Conservation (phyloP, 331 rosid genomes). For the Ulmus americana region DNA sequence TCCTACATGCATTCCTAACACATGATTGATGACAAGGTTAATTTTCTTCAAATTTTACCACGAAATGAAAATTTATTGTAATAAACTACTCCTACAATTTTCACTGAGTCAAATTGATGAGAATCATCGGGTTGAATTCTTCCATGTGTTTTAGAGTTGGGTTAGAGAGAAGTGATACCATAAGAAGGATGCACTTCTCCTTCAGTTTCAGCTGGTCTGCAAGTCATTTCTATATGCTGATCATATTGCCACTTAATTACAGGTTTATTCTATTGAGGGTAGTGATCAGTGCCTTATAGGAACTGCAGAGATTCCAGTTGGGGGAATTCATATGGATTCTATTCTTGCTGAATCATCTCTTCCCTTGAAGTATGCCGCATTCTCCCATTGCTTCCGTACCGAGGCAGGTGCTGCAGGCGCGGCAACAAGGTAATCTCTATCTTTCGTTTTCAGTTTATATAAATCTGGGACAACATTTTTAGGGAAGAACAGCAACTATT, state of each 20-base stretch:
- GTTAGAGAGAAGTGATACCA: background rate
- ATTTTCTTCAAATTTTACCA: background rate
- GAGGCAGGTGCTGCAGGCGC: conserved; percentile 99
- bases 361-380: conserved; percentile 82
- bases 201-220: background rate
- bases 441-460: background rate
- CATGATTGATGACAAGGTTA: background rate
- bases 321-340: conserved; percentile 97
- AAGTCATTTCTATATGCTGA: conserved; percentile 11
- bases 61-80: background rate
- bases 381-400: conserved; percentile 92
- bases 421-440: conserved; percentile 61
- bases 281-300: conserved; percentile 96
- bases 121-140: background rate
- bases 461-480: background rate
- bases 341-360: conserved; percentile 62
- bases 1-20: background rate
- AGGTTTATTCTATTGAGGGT: conserved; percentile 89
- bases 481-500: too few species aligned
- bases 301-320: conserved; percentile 97
- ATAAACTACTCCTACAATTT: background rate
- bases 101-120: background rate
- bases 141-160: background rate
- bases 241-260: conserved; percentile 27
- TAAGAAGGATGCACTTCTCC: background rate